Percentiles rank a stretch among this genome's conserved stretches.
Evolutionary conservation across 179 eudicot genomes (phyloP).

Genomic region (Vitellaria paradoxa): DNA sequence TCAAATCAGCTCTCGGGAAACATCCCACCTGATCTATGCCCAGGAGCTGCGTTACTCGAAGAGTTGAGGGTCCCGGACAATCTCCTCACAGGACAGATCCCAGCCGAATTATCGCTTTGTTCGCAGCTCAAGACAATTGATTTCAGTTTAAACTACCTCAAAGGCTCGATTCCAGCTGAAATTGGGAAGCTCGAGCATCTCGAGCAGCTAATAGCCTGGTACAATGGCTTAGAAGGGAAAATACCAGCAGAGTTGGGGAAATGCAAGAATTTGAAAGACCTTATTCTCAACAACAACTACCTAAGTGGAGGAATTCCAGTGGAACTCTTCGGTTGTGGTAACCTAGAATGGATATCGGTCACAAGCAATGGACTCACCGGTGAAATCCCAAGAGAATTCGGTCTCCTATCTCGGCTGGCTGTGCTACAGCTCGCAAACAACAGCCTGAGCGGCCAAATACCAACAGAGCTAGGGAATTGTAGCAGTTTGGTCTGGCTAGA

Average conservation of each 20-base stretch:
- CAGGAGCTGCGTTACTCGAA: conserved; percentile 57
- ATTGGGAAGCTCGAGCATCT: conserved; percentile 68
- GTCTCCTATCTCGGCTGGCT: conserved; percentile 61
- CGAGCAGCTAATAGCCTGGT: conserved; percentile 90
- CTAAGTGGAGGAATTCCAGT: conserved; percentile 71
- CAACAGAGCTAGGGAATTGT: conserved; percentile 57
- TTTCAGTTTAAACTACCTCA: conserved; percentile 81
- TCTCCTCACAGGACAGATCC: conserved; percentile 60
- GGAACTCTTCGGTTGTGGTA: conserved; percentile 55
- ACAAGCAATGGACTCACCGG: conserved; percentile 76
- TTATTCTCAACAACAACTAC: conserved; percentile 76
- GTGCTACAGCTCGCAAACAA: conserved; percentile 86
- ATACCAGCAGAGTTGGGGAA: conserved; percentile 76
- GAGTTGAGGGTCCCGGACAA: conserved; percentile 87
- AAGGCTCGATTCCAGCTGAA: conserved; percentile 75
- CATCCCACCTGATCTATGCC: conserved; percentile 71
- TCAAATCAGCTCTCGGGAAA: conserved; percentile 72
- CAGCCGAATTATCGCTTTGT: conserved; percentile 63
- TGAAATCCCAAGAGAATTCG: conserved; percentile 65
- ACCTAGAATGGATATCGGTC: conserved; percentile 89
- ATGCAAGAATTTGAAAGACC: conserved; percentile 74
- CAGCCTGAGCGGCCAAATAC: conserved; percentile 70
- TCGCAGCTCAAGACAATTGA: conserved; percentile 60
- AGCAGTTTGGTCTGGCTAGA: conserved; percentile 94
- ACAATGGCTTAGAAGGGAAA: conserved; percentile 76